phyloP scores from a whole-genome alignment of 164 flowering plant species.

The Berberis vulgaris region DNA sequence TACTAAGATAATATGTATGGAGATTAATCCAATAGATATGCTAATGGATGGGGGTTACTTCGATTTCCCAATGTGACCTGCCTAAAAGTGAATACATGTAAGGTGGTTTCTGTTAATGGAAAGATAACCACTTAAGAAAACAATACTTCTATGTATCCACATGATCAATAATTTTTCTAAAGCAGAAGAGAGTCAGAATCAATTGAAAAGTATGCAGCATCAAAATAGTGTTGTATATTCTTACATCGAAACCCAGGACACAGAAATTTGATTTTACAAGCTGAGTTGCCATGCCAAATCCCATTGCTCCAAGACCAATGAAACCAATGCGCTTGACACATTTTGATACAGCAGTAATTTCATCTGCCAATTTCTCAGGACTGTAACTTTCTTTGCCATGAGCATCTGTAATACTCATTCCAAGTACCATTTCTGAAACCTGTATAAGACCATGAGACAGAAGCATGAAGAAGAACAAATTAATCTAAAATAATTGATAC shows the following conservation, averaged over 20 bases:
- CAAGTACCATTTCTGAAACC: constrained; percentile 68
- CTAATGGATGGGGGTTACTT: too few relatives aligned
- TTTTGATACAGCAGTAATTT: constrained; percentile 36
- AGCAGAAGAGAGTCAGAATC: neutral
- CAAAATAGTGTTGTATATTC: constrained; percentile 5
- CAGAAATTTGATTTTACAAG: constrained; percentile 60
- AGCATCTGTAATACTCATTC: constrained; percentile 55
- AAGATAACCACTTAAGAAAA: too few relatives aligned
- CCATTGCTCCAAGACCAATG: constrained; percentile 99
- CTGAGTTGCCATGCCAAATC: constrained; percentile 99
- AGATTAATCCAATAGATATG: too few relatives aligned
- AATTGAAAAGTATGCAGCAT: neutral
- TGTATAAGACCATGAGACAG: constrained; percentile 20
- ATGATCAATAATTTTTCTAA: neutral
- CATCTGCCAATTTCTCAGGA: constrained; percentile 54
- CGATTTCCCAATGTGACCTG: too few relatives aligned
- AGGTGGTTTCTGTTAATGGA: too few relatives aligned
- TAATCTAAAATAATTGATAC: too few relatives aligned
- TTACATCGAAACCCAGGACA: constrained; percentile 92
- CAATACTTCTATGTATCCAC: too few relatives aligned
- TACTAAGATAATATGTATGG: too few relatives aligned
- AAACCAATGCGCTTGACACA: constrained; percentile 69
- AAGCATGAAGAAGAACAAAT: neutral
- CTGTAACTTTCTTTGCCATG: constrained; percentile 47
- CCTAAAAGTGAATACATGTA: too few relatives aligned